Percentiles rank a stretch among this genome's conserved stretches.
These are phyloP conservation scores for Actinomortierella ambigua DNA, from an alignment of 371 early-diverging fungal species.

Conservation along the genomic window DNA sequence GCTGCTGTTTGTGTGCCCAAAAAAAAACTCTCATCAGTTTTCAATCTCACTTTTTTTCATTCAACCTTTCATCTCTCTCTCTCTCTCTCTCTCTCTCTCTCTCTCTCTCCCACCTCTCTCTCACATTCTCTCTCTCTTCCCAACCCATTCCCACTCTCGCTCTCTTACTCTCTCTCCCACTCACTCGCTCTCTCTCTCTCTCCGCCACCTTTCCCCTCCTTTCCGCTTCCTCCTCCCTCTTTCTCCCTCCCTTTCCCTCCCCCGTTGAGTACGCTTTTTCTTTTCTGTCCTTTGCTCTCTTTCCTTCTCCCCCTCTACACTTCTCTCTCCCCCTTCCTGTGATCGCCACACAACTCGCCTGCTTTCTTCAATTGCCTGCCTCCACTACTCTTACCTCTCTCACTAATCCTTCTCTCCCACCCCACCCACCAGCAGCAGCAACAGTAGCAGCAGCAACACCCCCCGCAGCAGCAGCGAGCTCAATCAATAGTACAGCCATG, in stretches of 20 bases:
- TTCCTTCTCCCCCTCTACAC: background rate
- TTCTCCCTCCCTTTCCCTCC: conserved; percentile 5
- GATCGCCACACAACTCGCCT: no score
- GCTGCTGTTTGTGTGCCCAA: no score
- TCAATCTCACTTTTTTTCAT: no score
- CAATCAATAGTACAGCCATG: no score
- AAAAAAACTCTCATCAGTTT: no score
- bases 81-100: background rate
- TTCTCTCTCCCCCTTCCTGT: conserved; percentile 12
- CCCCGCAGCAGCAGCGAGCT: no score
- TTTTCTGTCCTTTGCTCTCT: conserved; percentile 3
- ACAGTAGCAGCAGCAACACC: no score
- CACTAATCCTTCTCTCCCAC: conserved; percentile 1
- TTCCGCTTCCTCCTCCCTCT: conserved; percentile 6
- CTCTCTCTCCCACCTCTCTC: conserved; percentile 1
- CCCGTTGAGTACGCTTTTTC: conserved; percentile 1
- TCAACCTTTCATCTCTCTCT: background rate
- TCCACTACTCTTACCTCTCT: background rate
- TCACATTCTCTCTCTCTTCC: background rate
- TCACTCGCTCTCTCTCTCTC: conserved; percentile 5
- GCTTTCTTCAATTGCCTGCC: no score
- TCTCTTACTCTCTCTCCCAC: conserved; percentile 4
- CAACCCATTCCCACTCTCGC: background rate
- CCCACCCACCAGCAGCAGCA: no score
- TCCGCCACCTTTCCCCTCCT: background rate